Base-by-base conservation (phyloP, 2,329 filamentous ascomycete species). In the Fusarium nelsonii region DNA sequence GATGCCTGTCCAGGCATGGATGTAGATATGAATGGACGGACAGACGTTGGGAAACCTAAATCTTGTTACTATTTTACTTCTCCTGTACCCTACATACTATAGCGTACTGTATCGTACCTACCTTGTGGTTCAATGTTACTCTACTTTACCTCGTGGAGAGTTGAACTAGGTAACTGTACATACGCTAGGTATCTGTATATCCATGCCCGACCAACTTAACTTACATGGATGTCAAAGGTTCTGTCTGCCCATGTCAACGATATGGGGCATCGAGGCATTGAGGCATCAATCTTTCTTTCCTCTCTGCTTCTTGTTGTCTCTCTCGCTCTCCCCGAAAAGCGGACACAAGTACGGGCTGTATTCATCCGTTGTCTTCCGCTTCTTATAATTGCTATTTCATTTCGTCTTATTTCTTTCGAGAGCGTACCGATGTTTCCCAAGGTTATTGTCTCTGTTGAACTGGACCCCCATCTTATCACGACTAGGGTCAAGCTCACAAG, bases 161-260 rank as follows among this genome's bases (percentile, higher is more conserved):
- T 57, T 34, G 36, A 34, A 26, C 41, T 40, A 28, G 33, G 49
- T n/a, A 49, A 34, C 37, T 55, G 43, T 49, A 45, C 34, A 40
- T 61, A 45, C 18, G 53, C 44, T 62, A 61, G 48, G 33, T 51
- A 63, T 62, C 33, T 46, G 46, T 54, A 63, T 68, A 67, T 68
- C 67, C 67, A 70, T 70, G 67, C 54, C 61, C 45, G 48, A 45
- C 61, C 45, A 49, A 20, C 48, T 51, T 30, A 51, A 51, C 34
- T 70, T 70, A 41, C 67, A 70, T 70, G 67, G 67, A 69, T 69
- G 62, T 34, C 55, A 45, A 49, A 55, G 41, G 62, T 53, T 67
- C 30, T 53, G 57, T 67, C 30, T 53, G 66, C 66, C 66, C 67
- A 68, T 58, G 66, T 68, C 63, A 48, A 68, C 68, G 56, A 64